Conservation (phyloP, 2,329 filamentous ascomycete species). For the Rhynchosporium agropyri region DNA sequence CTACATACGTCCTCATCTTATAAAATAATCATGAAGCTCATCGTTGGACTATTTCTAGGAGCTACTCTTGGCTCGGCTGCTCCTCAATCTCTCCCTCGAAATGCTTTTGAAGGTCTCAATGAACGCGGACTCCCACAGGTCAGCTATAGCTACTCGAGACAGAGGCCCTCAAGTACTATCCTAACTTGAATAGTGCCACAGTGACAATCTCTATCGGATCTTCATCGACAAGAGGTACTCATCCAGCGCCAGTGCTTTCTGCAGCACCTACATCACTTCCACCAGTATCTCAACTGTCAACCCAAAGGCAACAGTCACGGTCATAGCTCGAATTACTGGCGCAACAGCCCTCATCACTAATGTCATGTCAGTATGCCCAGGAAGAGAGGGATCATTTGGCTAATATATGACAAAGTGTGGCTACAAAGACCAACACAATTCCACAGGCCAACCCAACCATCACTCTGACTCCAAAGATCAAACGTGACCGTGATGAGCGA, state of each 20-base stretch:
- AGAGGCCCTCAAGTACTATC: background rate
- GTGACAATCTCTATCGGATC: constrained; percentile 14
- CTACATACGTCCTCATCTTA: background rate
- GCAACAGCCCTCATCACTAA: constrained; percentile 9
- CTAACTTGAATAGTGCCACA: constrained; percentile 9
- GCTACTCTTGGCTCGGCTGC: constrained; percentile 3
- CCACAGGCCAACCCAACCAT: constrained; percentile 10
- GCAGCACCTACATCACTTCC: constrained; percentile 13
- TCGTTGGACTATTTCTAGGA: background rate
- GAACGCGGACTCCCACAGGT: background rate
- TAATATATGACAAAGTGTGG: constrained; percentile 7
- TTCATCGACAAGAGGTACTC: constrained; percentile 11
- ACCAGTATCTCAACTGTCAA: constrained; percentile 4
- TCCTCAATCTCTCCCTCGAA: constrained; percentile 8
- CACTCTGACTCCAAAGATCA: constrained; percentile 11
- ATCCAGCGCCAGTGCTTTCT: constrained; percentile 17
- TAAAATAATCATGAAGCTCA: constrained; percentile 11
- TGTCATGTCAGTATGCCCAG: constrained; percentile 9
- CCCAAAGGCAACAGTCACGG: constrained; percentile 4
- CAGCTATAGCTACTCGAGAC: background rate
- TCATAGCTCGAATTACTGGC: constrained; percentile 8
- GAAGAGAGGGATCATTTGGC: background rate
- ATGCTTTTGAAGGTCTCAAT: background rate
- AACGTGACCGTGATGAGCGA: constrained; percentile 7
- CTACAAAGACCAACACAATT: constrained; percentile 11